These are phyloP conservation scores for Discostella pseudostelligera DNA, from an alignment of 108 stramenopile species.

Conservation along the genomic window DNA sequence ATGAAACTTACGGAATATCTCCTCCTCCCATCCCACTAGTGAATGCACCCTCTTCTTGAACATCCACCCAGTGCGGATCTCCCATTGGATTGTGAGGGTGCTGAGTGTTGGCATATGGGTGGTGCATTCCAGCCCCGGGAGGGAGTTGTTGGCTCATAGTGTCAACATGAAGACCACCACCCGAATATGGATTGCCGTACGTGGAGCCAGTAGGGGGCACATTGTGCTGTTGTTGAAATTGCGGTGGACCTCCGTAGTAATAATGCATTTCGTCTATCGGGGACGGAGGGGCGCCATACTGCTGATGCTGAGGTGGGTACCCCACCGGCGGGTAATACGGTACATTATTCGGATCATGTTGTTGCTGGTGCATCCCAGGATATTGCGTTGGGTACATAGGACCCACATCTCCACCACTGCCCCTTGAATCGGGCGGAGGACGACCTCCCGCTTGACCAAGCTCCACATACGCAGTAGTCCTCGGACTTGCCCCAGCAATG, in stretches of 20 bases:
- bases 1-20: slow-evolving; percentile 38
- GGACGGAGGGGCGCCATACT: slow-evolving; percentile 20
- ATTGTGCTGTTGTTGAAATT: slow-evolving; percentile 13
- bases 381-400: slow-evolving; percentile 17
- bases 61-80: slow-evolving; percentile 31
- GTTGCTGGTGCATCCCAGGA: slow-evolving; percentile 21
- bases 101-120: slow-evolving; percentile 3
- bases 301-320: slow-evolving; percentile 22
- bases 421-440: slow-evolving; percentile 17
- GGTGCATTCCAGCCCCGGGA: not conserved
- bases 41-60: slow-evolving; percentile 43
- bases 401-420: slow-evolving; percentile 4
- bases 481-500: slow-evolving; percentile 17
- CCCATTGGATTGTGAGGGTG: slow-evolving; percentile 16
- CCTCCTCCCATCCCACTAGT: slow-evolving; percentile 28
- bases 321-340: slow-evolving; percentile 21
- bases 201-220: not conserved
- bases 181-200: slow-evolving; percentile 13
- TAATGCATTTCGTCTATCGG: slow-evolving; percentile 27
- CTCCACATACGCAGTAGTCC: slow-evolving; percentile 45
- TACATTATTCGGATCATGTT: slow-evolving; percentile 25
- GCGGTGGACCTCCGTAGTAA: slow-evolving; percentile 14
- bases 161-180: not conserved
- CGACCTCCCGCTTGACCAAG: slow-evolving; percentile 29
- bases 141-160: not conserved